Evolutionary conservation across 2,329 filamentous ascomycete genomes (phyloP), one percentile per base, ranked within the genome.

Genomic region (Ceratocystis colombiana): DNA sequence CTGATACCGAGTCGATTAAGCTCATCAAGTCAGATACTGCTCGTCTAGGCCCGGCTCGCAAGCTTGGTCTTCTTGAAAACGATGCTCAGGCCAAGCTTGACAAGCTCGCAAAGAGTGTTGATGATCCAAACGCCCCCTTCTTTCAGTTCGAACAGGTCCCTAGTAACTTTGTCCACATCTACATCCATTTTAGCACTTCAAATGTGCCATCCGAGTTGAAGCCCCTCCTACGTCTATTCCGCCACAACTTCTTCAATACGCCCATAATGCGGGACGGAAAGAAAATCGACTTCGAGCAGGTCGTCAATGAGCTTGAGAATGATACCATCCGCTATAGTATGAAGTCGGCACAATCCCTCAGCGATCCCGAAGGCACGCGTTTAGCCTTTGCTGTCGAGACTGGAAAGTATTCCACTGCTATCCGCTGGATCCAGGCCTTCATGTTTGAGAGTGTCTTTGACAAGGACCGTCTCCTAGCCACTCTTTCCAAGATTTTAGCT

Each of bases 111-210:
- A 12, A 62, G 45, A 64, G 64, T n/a, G 62, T 64, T 28, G 64
- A 66, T 30, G 62, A 68, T 44, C 62, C 65, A 2, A n/a, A 48
- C 12, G 10, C 66, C 15, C 67, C 64, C 10, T 99, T 96, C 75
- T 81, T 99, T n/a, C 93, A 99, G 75, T 99, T 95, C 70, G 94
- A 99, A 76, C 87, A 96, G 72, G 91, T 97, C 15, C 87, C 88
- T 1, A 95, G 90, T 68, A 96, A 90, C 73, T 99, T 99, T 74
- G 90, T 96, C 5, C 88, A 93, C 71, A 82, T 97, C 67, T 87
- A 85, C 61, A 76, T 97, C 25, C 84, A 94, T 66, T 79, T 97
- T 62, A 90, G 90, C 64, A 96, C 91, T 0, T 82, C 85, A 1
- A 79, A 84, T 41, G 79, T 96, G 0, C 90, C 92, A 0, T 82